These are phyloP conservation scores for Trifolium repens DNA, from an alignment of 306 rosid species.

Conservation along the genomic window DNA sequence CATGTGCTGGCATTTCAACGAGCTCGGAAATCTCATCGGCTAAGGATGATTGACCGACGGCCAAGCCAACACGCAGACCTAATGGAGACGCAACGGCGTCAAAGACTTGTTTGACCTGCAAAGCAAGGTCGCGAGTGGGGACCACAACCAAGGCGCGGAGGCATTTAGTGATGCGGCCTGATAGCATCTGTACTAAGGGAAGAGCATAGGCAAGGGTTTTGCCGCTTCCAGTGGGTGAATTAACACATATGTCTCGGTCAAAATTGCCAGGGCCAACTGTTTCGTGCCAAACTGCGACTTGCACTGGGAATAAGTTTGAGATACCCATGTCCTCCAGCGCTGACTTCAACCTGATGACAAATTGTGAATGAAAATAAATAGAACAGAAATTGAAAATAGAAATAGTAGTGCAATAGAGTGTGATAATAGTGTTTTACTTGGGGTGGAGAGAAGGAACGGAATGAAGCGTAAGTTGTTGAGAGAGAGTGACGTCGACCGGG, in stretches of 20 bases:
- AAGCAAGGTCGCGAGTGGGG: constrained; percentile 91
- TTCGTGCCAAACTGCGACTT: constrained; percentile 88
- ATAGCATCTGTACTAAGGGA: constrained; percentile 80
- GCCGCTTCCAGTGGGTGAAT: constrained; percentile 96
- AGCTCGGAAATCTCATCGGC: constrained; percentile 75
- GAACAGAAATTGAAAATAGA: background rate
- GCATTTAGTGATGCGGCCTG: constrained; percentile 59
- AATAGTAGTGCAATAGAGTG: background rate
- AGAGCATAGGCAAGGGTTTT: constrained; percentile 90
- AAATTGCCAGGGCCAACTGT: constrained; percentile 85
- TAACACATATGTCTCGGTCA: constrained; percentile 80
- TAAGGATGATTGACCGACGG: constrained; percentile 83
- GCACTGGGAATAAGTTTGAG: constrained; percentile 75
- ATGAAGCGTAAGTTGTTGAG: constrained; percentile 54
- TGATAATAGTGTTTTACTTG: background rate
- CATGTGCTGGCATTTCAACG: constrained; percentile 58
- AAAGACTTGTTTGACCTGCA: constrained; percentile 79
- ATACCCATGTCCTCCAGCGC: constrained; percentile 66
- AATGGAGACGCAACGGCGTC: constrained; percentile 72
- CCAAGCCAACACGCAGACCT: constrained; percentile 85
- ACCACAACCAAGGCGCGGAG: constrained; percentile 81
- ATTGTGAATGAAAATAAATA: background rate
- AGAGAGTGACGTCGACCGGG: constrained; percentile 66
- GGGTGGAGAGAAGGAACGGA: constrained; percentile 67
- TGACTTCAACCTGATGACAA: constrained; percentile 59